Conservation (phyloP, 495 filamentous ascomycete genomes). For the Podospora fimiseda region DNA sequence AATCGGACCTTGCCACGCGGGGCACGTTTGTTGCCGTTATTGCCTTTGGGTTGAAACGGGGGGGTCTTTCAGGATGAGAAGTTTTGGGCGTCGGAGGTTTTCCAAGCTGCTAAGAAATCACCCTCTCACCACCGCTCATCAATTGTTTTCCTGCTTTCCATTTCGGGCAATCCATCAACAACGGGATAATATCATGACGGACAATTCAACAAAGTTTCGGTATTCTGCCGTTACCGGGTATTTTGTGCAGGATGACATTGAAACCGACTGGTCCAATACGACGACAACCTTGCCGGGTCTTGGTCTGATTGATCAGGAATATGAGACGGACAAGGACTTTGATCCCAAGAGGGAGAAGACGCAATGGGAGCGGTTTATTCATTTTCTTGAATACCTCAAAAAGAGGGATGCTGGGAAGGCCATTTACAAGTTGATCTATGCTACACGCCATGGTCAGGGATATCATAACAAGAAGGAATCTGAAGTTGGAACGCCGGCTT, state of each 20-base stretch:
- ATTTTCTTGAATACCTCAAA: conserved; percentile 27
- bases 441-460: conserved; percentile 32
- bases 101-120: too few species aligned
- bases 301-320: conserved; percentile 26
- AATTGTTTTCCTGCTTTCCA: too few species aligned
- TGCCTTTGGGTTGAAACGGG: too few species aligned
- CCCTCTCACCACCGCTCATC: too few species aligned
- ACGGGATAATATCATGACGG: too few species aligned
- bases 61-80: too few species aligned
- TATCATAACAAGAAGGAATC: conserved; percentile 34
- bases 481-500: conserved; percentile 26
- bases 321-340: conserved; percentile 23
- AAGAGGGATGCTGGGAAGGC: conserved; percentile 4
- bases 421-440: conserved; percentile 29
- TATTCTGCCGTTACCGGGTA: neutral
- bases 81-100: too few species aligned
- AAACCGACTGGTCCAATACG: neutral
- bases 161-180: too few species aligned
- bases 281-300: conserved; percentile 20
- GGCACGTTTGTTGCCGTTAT: neutral
- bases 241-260: neutral
- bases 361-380: conserved; percentile 28
- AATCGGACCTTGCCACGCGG: neutral
- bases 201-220: neutral
- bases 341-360: conserved; percentile 13